Conservation (phyloP, 257 asterid genomes). For the Petunia axillaris region DNA sequence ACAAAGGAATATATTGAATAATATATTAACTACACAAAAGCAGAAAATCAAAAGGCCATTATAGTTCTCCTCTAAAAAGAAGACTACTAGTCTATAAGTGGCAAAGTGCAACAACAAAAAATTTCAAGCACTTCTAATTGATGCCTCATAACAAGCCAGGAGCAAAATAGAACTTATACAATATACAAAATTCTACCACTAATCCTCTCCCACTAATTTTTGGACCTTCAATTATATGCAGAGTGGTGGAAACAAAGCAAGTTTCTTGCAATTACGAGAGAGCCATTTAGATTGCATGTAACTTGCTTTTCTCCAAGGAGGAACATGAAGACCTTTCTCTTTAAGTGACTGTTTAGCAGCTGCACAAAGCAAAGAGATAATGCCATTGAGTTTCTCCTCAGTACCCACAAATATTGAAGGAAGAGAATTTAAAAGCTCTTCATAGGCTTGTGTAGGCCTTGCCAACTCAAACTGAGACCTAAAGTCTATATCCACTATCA, state of each 20-base stretch:
- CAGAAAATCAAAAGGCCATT: no score
- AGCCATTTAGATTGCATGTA: conserved; percentile 70
- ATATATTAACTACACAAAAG: no score
- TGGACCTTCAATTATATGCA: not conserved
- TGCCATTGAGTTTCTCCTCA: conserved; percentile 48
- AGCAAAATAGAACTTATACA: not conserved
- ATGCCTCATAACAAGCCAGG: not conserved
- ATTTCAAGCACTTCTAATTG: conserved; percentile 5
- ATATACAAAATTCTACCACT: not conserved
- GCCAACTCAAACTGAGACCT: conserved; percentile 55
- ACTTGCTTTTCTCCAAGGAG: conserved; percentile 66
- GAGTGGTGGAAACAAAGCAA: conserved; percentile 3
- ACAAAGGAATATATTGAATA: not conserved
- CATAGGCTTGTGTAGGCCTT: conserved; percentile 55
- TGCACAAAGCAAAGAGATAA: conserved; percentile 49
- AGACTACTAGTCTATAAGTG: no score
- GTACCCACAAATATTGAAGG: conserved; percentile 63
- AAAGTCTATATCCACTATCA: conserved; percentile 63
- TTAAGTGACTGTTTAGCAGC: conserved; percentile 66
- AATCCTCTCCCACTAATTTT: not conserved
- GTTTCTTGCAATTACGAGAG: conserved; percentile 48
- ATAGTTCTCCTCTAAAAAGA: no score
- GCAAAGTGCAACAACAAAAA: not conserved
- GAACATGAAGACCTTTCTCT: conserved; percentile 56
- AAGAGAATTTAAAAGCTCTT: conserved; percentile 50